A percentile compares a stretch with the other conserved stretches of the same genome.
Conservation (phyloP, 2,329 filamentous ascomycete genomes). For the Malbranchea cinnamomea region DNA sequence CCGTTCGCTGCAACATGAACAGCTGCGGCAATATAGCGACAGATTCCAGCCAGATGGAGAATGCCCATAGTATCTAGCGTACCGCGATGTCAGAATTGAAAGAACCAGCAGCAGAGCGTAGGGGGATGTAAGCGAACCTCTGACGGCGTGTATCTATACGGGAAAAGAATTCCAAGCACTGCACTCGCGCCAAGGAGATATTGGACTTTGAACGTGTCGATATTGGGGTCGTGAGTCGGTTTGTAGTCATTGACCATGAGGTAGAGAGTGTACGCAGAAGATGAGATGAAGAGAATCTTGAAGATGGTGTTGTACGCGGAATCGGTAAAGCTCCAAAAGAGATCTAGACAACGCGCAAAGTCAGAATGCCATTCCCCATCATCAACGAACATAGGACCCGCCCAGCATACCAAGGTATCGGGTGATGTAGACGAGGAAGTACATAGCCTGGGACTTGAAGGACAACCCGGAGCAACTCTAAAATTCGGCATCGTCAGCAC, state of each 20-base stretch:
- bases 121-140: slow-evolving; percentile 34
- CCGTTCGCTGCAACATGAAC: slow-evolving; percentile 95
- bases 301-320: slow-evolving; percentile 87
- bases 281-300: slow-evolving; percentile 86
- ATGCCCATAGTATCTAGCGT: slow-evolving; percentile 76
- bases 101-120: not conserved
- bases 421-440: slow-evolving; percentile 84
- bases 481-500: slow-evolving; percentile 1
- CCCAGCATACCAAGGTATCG: slow-evolving; percentile 63
- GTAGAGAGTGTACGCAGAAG: slow-evolving; percentile 89
- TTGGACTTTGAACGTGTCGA: slow-evolving; percentile 94
- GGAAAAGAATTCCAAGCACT: slow-evolving; percentile 65
- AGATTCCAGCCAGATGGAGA: slow-evolving; percentile 94
- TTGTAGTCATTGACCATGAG: slow-evolving; percentile 97
- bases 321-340: slow-evolving; percentile 69
- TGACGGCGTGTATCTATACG: slow-evolving; percentile 64
- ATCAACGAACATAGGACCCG: not conserved
- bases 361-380: not conserved
- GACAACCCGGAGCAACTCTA: slow-evolving; percentile 96
- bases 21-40: slow-evolving; percentile 95
- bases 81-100: slow-evolving; percentile 7
- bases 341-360: slow-evolving; percentile 38
- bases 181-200: slow-evolving; percentile 76
- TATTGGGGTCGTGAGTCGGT: slow-evolving; percentile 89
- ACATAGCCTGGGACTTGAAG: slow-evolving; percentile 95